Percentiles rank a stretch among this genome's conserved stretches.
Evolutionary conservation across 768 basidiomycete genomes (phyloP).

Genomic region (Russula olivacea): DNA sequence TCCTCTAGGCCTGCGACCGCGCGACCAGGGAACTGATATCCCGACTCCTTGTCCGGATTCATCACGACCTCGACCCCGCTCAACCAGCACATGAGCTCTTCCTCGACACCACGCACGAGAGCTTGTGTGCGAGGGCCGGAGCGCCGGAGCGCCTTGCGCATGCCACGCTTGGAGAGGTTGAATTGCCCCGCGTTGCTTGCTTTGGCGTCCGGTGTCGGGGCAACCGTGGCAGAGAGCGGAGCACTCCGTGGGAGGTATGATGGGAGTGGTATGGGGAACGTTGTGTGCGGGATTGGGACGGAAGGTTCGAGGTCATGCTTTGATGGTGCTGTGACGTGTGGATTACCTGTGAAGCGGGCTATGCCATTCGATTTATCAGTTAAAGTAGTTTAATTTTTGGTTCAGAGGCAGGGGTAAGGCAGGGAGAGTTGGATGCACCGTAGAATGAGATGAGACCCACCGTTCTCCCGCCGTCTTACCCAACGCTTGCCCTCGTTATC

Average conservation of each 20-base stretch:
- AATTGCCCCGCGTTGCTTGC: constrained; percentile 71
- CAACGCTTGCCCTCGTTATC: constrained; percentile 76
- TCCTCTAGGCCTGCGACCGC: constrained; percentile 48
- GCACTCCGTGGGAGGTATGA: constrained; percentile 58
- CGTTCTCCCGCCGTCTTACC: constrained; percentile 70
- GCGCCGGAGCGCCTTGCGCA: constrained; percentile 58
- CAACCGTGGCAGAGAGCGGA: constrained; percentile 41
- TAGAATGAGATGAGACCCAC: constrained; percentile 36
- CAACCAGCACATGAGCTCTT: constrained; percentile 59
- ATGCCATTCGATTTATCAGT: neutral
- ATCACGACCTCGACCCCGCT: constrained; percentile 49
- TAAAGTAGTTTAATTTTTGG: neutral
- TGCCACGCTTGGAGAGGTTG: constrained; percentile 69
- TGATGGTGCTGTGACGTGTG: constrained; percentile 61
- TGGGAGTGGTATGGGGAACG: constrained; percentile 76
- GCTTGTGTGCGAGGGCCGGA: constrained; percentile 53
- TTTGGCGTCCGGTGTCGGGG: constrained; percentile 37
- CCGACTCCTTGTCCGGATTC: constrained; percentile 37
- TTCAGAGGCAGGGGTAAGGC: neutral
- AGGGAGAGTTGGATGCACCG: neutral
- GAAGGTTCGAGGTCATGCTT: constrained; percentile 48
- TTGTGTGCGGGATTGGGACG: constrained; percentile 42
- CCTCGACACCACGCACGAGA: constrained; percentile 65
- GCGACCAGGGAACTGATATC: constrained; percentile 35
- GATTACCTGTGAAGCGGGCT: constrained; percentile 71